Evolutionary conservation across 2,329 filamentous ascomycete genomes (phyloP), one percentile per base, ranked within the genome.

Genomic region (Magnaporthiopsis rhizophila): DNA sequence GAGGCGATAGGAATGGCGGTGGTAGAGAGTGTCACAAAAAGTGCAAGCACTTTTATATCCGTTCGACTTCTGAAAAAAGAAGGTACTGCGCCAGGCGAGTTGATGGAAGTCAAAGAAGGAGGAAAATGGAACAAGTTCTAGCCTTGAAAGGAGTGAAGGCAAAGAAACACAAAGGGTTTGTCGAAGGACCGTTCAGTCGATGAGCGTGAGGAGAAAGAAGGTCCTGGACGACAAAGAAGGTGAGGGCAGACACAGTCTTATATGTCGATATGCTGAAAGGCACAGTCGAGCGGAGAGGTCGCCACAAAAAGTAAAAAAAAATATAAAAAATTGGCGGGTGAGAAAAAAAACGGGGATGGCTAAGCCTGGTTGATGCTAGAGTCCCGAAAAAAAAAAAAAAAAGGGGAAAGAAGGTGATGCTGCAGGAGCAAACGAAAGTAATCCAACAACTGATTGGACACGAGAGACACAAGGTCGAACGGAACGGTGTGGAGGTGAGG

Each of bases 61-160:
- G 63, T 67, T 69, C 64, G 63, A 66, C 68, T 69, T 73, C 50
- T 7, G 12, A 68, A 77, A 73, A 71, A 73, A 71, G 73, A 75
- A 72, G 68, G 71, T 74, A 72, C 70, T 79, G 78, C 77, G 71
- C 78, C 78, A 76, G 78, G 77, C 78, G 73, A 70, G 66, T 71
- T 66, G 58, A 6, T 11, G 67, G 67, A 66, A 68, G 61, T 71
- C 72, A 68, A 69, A 70, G 68, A 70, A 65, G 69, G 66, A 65
- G 53, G 36, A 62, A 13, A 68, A 68, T 67, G 69, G 65, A 69
- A 69, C 72, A 71, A 73, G 72, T 45, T 61, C 73, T 72, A 71
- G 74, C 74, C 76, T 75, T 71, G 67, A 38, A 76, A 73, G 69
- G 72, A 75, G 72, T 72, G 74, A 75, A 74, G 32, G 26, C 28